A percentile compares a stretch with the other conserved stretches of the same genome.
phyloP scores from a whole-genome alignment of 2,329 filamentous ascomycete genomes.

The Colletotrichum neosansevieriae region DNA sequence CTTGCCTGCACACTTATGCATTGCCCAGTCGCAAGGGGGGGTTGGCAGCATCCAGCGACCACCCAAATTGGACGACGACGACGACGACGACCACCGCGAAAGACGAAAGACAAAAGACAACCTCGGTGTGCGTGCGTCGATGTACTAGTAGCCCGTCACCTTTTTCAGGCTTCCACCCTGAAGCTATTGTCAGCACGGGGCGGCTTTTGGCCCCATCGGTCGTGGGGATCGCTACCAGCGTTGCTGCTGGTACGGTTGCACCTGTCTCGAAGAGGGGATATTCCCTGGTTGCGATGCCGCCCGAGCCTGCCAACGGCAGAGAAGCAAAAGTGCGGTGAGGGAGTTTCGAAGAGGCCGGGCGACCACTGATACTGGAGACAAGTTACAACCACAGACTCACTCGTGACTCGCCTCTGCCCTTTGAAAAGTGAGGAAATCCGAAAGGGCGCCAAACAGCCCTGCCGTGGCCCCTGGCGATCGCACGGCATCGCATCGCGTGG shows the following conservation, averaged over 20 bases:
- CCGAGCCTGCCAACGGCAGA: slow-evolving; percentile 6
- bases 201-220: slow-evolving; percentile 10
- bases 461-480: slow-evolving; percentile 25
- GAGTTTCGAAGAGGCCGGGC: neutral
- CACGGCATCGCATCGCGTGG: slow-evolving; percentile 27
- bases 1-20: neutral
- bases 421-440: neutral
- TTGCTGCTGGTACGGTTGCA: neutral
- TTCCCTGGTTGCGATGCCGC: slow-evolving; percentile 23
- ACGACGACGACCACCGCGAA: neutral
- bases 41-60: slow-evolving; percentile 1
- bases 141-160: neutral
- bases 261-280: neutral
- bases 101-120: neutral
- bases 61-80: neutral
- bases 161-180: slow-evolving; percentile 16
- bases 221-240: slow-evolving; percentile 16
- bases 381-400: no score
- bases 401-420: neutral
- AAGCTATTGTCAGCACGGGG: slow-evolving; percentile 14
- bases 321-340: slow-evolving; percentile 38
- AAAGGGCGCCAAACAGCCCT: slow-evolving; percentile 33
- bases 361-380: slow-evolving; percentile 9
- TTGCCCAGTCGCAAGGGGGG: slow-evolving; percentile 1
- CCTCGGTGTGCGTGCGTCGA: slow-evolving; percentile 5